phyloP scores from a whole-genome alignment of 768 basidiomycete species.

The Hirschioporus abietinus region DNA sequence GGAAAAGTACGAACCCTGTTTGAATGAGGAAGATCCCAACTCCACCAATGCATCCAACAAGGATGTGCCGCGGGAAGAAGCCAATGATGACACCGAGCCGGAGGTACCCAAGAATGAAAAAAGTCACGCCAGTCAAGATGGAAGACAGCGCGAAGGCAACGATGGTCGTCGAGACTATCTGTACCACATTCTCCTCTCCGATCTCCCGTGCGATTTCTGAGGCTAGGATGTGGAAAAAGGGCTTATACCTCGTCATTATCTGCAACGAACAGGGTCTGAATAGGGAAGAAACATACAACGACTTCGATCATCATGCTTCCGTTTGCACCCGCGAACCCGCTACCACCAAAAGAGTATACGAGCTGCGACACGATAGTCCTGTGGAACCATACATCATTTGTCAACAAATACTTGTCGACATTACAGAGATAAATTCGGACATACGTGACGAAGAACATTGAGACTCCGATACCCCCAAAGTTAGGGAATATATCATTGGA shows the following conservation, averaged over 20 bases:
- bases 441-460: conserved; percentile 89
- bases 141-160: conserved; percentile 85
- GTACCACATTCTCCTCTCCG: conserved; percentile 59
- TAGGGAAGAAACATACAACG: conserved; percentile 54
- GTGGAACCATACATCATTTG: conserved; percentile 7
- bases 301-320: conserved; percentile 99
- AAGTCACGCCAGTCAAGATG: conserved; percentile 82
- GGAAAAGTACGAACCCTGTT: conserved; percentile 62
- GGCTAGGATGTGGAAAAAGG: conserved; percentile 93
- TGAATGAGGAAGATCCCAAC: conserved; percentile 89
- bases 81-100: conserved; percentile 82
- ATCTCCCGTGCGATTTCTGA: conserved; percentile 66
- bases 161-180: conserved; percentile 88
- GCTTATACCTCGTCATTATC: conserved; percentile 36
- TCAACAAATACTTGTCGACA: not conserved
- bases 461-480: conserved; percentile 86
- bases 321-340: conserved; percentile 84
- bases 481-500: conserved; percentile 71
- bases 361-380: conserved; percentile 78
- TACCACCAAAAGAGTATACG: conserved; percentile 81
- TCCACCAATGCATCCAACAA: conserved; percentile 97
- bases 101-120: conserved; percentile 82
- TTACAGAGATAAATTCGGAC: conserved; percentile 19
- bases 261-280: not conserved
- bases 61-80: conserved; percentile 94